Conservation (phyloP, 257 asterid species). For the Solanum dulcamara region DNA sequence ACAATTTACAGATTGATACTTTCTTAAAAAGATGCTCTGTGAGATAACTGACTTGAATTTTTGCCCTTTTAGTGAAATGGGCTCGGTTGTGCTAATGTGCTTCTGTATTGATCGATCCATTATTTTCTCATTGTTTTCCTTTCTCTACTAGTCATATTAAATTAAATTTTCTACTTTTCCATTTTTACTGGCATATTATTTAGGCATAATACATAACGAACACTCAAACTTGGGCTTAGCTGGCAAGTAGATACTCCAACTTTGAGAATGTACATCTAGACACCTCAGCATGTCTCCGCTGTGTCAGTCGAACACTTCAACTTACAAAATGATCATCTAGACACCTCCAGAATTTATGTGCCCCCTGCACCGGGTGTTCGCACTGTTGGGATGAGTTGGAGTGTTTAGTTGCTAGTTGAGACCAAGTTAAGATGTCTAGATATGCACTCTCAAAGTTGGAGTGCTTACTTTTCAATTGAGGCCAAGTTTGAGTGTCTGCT, state of each 20-base stretch:
- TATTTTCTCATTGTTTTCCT: not conserved
- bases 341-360: not conserved
- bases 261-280: not conserved
- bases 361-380: not conserved
- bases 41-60: not conserved
- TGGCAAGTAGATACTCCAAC: not conserved
- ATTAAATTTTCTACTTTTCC: not conserved
- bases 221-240: not conserved
- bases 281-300: not conserved
- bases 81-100: not conserved
- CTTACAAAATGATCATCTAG: not conserved
- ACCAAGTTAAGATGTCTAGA: not conserved
- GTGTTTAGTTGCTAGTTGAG: not conserved
- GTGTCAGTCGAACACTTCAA: not conserved
- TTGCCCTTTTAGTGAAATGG: not conserved
- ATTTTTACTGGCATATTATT: not conserved
- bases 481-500: not conserved
- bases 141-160: not conserved
- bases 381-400: not conserved
- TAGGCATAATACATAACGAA: not conserved
- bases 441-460: not conserved
- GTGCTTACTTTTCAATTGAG: not conserved
- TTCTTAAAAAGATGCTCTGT: not conserved
- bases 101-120: not conserved
- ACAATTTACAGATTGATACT: not conserved